Evolutionary conservation across 1,139 yeast genomes (phyloP).

Genomic region (Kluyveromyces marxianus): DNA sequence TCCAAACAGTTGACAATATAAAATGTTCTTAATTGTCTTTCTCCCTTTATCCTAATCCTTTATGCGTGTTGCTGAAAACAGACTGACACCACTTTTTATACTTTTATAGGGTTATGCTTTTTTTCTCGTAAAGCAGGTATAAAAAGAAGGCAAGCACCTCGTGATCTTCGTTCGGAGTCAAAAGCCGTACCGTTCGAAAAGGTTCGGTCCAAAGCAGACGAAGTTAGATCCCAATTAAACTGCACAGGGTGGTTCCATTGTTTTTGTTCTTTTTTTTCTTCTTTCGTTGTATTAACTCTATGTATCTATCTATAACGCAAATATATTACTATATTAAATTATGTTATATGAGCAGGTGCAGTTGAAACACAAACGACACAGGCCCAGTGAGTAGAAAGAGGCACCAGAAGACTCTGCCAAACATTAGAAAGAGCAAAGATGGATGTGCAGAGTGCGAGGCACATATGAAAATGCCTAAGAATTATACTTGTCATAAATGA

Average conservation of each 20-base stretch:
- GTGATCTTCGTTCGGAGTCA: too few relatives aligned
- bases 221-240: too few relatives aligned
- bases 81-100: not conserved
- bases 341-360: too few relatives aligned
- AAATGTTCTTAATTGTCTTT: not conserved
- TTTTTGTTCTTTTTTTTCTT: too few relatives aligned
- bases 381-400: not conserved
- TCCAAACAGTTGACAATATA: not conserved
- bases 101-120: not conserved
- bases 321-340: too few relatives aligned
- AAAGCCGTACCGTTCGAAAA: too few relatives aligned
- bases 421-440: constrained; percentile 3
- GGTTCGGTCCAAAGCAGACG: too few relatives aligned
- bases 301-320: too few relatives aligned
- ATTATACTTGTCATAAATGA: not conserved
- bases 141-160: not conserved
- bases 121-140: not conserved
- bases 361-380: too few relatives aligned
- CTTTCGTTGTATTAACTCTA: too few relatives aligned
- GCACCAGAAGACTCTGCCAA: not conserved
- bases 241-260: too few relatives aligned
- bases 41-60: too few relatives aligned
- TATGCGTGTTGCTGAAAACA: not conserved
- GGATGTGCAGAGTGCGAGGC: not conserved
- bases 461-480: not conserved